Percentiles rank a stretch among this genome's conserved stretches.
Evolutionary conservation across 2,329 filamentous ascomycete genomes (phyloP).

Genomic region (Ophiosphaerella korrae): DNA sequence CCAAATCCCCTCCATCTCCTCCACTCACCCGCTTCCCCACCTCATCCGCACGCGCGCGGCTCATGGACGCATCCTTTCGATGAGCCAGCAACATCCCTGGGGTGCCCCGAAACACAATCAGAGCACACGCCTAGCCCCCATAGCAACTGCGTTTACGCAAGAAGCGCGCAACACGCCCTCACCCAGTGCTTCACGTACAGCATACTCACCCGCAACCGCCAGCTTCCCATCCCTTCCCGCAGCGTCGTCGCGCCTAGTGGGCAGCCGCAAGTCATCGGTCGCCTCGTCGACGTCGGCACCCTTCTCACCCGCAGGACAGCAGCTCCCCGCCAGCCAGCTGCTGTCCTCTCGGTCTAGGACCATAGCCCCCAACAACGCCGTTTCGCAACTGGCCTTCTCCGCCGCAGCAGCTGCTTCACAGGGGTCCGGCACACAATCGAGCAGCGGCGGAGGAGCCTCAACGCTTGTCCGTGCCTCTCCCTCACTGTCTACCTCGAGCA

Average conservation of each 20-base stretch:
- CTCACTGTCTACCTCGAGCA: constrained; percentile 61
- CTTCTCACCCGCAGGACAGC: constrained; percentile 62
- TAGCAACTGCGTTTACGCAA: constrained; percentile 56
- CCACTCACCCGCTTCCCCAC: constrained; percentile 20
- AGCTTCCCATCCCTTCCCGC: constrained; percentile 60
- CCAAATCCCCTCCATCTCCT: constrained; percentile 21
- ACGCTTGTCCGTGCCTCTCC: constrained; percentile 66
- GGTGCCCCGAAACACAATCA: constrained; percentile 61
- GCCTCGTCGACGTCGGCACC: constrained; percentile 60
- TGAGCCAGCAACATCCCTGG: constrained; percentile 63
- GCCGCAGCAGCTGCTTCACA: constrained; percentile 57
- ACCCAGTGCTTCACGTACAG: constrained; percentile 56
- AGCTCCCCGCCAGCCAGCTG: constrained; percentile 57
- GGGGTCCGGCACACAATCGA: constrained; percentile 57
- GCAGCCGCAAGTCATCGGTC: constrained; percentile 60
- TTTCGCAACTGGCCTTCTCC: constrained; percentile 61
- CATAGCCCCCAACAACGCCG: constrained; percentile 57
- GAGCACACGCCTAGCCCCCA: constrained; percentile 62
- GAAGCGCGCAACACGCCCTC: constrained; percentile 53
- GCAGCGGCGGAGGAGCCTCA: constrained; percentile 61
- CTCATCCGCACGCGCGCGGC: constrained; percentile 36
- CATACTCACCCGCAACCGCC: constrained; percentile 58
- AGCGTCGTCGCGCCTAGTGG: constrained; percentile 55
- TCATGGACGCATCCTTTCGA: constrained; percentile 51
- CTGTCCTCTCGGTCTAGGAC: constrained; percentile 63